A percentile compares a stretch with the other conserved stretches of the same genome.
Evolutionary conservation across 768 basidiomycete species (phyloP).

Genomic region (Xerocomellus intermedius): DNA sequence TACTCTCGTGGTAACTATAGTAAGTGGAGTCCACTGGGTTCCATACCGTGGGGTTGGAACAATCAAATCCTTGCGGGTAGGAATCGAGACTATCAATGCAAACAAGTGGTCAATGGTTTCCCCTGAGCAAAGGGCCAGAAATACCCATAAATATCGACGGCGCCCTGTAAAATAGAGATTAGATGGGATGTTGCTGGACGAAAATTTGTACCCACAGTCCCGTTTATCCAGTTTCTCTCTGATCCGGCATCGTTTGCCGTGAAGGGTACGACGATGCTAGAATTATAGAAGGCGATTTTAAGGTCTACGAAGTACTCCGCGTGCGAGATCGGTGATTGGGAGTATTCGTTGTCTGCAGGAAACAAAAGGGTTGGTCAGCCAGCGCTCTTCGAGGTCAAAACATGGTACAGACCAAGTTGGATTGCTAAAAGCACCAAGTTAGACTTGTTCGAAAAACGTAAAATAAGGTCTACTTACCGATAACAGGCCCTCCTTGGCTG

Average conservation of each 20-base stretch:
- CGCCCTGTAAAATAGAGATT: slow-evolving; percentile 42
- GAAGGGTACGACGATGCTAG: slow-evolving; percentile 63
- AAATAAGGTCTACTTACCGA: slow-evolving; percentile 43
- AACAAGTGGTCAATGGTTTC: not conserved
- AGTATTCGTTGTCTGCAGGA: slow-evolving; percentile 69
- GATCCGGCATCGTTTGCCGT: slow-evolving; percentile 72
- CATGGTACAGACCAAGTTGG: slow-evolving; percentile 47
- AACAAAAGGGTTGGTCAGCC: not conserved
- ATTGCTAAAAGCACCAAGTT: slow-evolving; percentile 38
- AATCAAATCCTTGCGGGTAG: slow-evolving; percentile 81
- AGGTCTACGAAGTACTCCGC: slow-evolving; percentile 65
- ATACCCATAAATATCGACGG: slow-evolving; percentile 70
- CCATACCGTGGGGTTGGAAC: slow-evolving; percentile 71
- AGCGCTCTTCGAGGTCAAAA: not conserved
- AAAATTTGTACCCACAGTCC: slow-evolving; percentile 46
- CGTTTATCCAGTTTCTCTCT: slow-evolving; percentile 63
- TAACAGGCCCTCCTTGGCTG: slow-evolving; percentile 69
- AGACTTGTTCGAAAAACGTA: not conserved
- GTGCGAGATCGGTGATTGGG: slow-evolving; percentile 43
- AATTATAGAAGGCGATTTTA: slow-evolving; percentile 51
- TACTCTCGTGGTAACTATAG: slow-evolving; percentile 55
- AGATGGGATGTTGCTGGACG: not conserved
- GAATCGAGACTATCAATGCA: slow-evolving; percentile 50
- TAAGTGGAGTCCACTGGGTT: slow-evolving; percentile 61
- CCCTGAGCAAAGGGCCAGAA: not conserved